phyloP scores from a whole-genome alignment of 495 filamentous ascomycete genomes.

The Penicillium flavigenum region DNA sequence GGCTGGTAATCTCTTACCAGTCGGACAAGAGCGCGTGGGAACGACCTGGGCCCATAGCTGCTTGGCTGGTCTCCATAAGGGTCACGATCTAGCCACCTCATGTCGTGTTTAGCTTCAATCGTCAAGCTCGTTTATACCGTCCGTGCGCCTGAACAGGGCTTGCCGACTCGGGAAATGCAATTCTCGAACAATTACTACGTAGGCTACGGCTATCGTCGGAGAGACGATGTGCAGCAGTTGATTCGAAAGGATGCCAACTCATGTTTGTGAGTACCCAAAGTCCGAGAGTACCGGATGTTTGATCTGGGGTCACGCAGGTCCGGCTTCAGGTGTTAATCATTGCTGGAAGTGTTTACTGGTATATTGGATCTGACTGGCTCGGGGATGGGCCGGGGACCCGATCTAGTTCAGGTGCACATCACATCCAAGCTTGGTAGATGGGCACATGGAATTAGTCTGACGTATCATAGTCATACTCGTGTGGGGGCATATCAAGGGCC shows the following conservation, averaged over 20 bases:
- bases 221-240: neutral
- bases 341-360: neutral
- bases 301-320: conserved; percentile 9
- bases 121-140: conserved; percentile 23
- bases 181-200: neutral
- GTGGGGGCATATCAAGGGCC: conserved; percentile 11
- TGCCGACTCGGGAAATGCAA: neutral
- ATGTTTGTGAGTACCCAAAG: conserved; percentile 1
- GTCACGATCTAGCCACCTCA: conserved; percentile 26
- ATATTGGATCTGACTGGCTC: conserved; percentile 25
- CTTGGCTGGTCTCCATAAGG: neutral
- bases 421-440: conserved; percentile 15
- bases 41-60: neutral
- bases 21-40: conserved; percentile 1
- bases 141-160: conserved; percentile 24
- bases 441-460: conserved; percentile 17
- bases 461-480: conserved; percentile 24
- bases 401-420: conserved; percentile 26
- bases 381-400: conserved; percentile 8
- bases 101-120: conserved; percentile 21
- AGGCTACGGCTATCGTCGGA: conserved; percentile 3
- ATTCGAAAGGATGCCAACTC: neutral
- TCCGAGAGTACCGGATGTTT: conserved; percentile 11
- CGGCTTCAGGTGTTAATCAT: conserved; percentile 13
- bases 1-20: neutral